A percentile compares a stretch with the other conserved stretches of the same genome.
Conservation (phyloP, 2,329 filamentous ascomycete species). For the Colletotrichum siamense region DNA sequence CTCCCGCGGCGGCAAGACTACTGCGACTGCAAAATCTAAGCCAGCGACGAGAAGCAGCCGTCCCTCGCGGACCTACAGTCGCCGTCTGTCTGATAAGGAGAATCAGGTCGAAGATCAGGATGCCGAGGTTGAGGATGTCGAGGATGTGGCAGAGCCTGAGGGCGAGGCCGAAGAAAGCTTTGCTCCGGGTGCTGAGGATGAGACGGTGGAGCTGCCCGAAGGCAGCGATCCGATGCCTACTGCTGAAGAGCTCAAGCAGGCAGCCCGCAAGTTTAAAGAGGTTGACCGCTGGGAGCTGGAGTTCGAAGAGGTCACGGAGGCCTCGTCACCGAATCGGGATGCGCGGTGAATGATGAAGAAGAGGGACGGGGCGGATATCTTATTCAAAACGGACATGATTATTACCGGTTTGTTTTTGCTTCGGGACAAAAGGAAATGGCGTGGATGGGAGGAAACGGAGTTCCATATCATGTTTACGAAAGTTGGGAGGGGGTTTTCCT, state of each 20-base stretch:
- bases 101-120: slow-evolving; percentile 48
- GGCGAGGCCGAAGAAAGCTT: slow-evolving; percentile 36
- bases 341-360: slow-evolving; percentile 46
- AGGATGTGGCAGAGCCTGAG: neutral
- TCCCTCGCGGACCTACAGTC: slow-evolving; percentile 52
- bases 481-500: neutral
- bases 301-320: slow-evolving; percentile 67
- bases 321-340: slow-evolving; percentile 54
- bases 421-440: neutral
- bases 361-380: neutral
- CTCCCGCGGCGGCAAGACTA: slow-evolving; percentile 27
- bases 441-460: neutral
- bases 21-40: slow-evolving; percentile 21
- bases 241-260: slow-evolving; percentile 62
- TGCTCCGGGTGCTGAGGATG: slow-evolving; percentile 49
- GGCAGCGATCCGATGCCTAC: slow-evolving; percentile 33
- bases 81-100: slow-evolving; percentile 62
- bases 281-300: slow-evolving; percentile 73
- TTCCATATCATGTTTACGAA: neutral
- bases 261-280: slow-evolving; percentile 69
- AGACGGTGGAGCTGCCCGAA: slow-evolving; percentile 39
- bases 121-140: slow-evolving; percentile 35
- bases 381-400: neutral
- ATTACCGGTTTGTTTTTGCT: neutral
- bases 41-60: slow-evolving; percentile 23